Percentiles rank a stretch among this genome's conserved stretches.
Conservation (phyloP, 2,329 filamentous ascomycete genomes). For the Raffaelea ambrosiae region DNA sequence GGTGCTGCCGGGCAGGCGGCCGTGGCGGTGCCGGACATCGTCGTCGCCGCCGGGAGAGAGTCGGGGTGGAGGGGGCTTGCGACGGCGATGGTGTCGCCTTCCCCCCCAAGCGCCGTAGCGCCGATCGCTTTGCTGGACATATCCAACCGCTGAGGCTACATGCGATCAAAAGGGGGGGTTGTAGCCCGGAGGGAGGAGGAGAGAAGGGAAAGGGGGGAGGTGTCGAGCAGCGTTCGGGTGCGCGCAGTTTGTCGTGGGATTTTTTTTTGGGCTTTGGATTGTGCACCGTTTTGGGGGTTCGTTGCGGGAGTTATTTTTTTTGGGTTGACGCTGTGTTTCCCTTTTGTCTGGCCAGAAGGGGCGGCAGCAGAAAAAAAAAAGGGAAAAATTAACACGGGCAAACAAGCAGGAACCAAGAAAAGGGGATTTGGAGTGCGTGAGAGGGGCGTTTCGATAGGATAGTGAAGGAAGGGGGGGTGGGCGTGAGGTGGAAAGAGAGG, state of each 20-base stretch:
- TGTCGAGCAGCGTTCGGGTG: constrained; percentile 2
- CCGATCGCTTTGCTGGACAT: constrained; percentile 50
- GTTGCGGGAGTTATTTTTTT: no score
- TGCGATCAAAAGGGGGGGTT: constrained; percentile 16
- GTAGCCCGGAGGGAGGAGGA: constrained; percentile 12
- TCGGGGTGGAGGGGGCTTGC: constrained; percentile 8
- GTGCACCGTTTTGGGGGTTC: no score
- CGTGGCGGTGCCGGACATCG: neutral
- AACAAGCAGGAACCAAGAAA: constrained; percentile 5
- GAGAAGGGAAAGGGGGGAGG: constrained; percentile 3
- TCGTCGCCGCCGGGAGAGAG: constrained; percentile 1
- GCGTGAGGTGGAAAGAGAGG: constrained; percentile 7
- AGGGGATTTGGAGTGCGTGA: constrained; percentile 8
- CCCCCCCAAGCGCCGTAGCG: constrained; percentile 33
- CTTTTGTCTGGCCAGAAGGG: no score
- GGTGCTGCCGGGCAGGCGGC: neutral
- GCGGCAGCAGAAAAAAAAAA: neutral
- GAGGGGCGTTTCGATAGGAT: constrained; percentile 14
- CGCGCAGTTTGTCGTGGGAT: neutral
- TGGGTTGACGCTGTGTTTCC: no score
- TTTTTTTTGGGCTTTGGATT: no score
- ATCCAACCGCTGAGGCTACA: constrained; percentile 19
- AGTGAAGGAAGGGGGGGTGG: constrained; percentile 6
- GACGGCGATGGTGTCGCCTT: constrained; percentile 18
- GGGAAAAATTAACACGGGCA: constrained; percentile 1